Evolutionary conservation across 768 basidiomycete genomes (phyloP), one percentile per base, ranked within the genome.

Genomic region (Lentinula sp.): DNA sequence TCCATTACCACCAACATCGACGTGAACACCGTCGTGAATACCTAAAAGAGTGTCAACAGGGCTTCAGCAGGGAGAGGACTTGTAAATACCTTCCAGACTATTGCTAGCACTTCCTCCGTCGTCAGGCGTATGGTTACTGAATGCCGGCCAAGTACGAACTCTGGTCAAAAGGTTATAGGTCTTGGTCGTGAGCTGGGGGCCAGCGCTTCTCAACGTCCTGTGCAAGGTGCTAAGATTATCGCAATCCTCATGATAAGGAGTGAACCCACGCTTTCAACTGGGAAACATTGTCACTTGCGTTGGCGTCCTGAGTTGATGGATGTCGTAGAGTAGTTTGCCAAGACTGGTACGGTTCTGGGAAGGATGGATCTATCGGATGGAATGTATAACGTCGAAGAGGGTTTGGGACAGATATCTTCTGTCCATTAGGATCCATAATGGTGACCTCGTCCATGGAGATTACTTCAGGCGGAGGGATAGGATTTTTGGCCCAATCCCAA

Each of bases 401-500:
- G 53, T 80, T 77, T 37, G 35, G 37, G 9, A 63, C 62, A 46
- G 42, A 43, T 40, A 65, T 58, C 40, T 52, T 67, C 28, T 61
- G 57, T 23, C 77, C 75, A 55, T 74, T 65, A 10, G 74, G 68
- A 2, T 66, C 66, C 39, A 67, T 70, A 60, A 80, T 77, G 1
- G 66, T 65, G 35, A 78, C 73, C 28, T 70, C 61, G 52, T 66
- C 64, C 35, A 69, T 59, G 8, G 70, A 67, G 55, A 78, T 76
- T 45, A 81, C 73, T 60, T 77, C 74, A 1, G 68, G 57, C 6
- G 80, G 79, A 31, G 76, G 77, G 13, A 75, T 68, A 1, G 70
- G 42, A 15, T 75, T 73, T 2, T 40, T 53, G 4, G 80, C 80
- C 81, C 81, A 83, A 65, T 83, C 81, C 81, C 80, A 83, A 70